Conservation (phyloP, 1,284 basidiomycete species). For the Wallemia hederae region DNA sequence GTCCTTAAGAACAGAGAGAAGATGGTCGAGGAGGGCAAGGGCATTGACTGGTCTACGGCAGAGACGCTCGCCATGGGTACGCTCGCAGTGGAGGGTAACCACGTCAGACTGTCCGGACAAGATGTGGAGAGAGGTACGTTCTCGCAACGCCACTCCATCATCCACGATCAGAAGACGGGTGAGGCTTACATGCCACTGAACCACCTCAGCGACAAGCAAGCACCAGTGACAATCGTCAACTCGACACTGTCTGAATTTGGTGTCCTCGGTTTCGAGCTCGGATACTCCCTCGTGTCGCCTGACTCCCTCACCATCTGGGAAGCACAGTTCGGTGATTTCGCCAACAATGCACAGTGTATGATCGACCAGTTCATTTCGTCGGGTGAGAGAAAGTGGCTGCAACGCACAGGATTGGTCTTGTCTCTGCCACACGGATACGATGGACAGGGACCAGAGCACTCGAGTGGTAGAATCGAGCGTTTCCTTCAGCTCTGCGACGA, state of each 20-base stretch:
- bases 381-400: slow-evolving; percentile 93
- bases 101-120: slow-evolving; percentile 88
- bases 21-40: slow-evolving; percentile 60
- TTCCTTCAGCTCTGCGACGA: slow-evolving; percentile 97
- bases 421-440: slow-evolving; percentile 91
- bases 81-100: slow-evolving; percentile 67
- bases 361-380: slow-evolving; percentile 98
- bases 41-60: slow-evolving; percentile 95
- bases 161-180: slow-evolving; percentile 89
- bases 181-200: slow-evolving; percentile 67
- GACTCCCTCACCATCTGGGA: slow-evolving; percentile 74
- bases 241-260: slow-evolving; percentile 92
- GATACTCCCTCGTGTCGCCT: slow-evolving; percentile 92
- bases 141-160: slow-evolving; percentile 87
- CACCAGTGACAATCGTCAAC: slow-evolving; percentile 80
- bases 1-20: slow-evolving; percentile 69
- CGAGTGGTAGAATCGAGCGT: slow-evolving; percentile 77
- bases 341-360: slow-evolving; percentile 87
- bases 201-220: slow-evolving; percentile 65
- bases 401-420: slow-evolving; percentile 75
- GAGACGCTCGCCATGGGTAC: slow-evolving; percentile 92
- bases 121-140: slow-evolving; percentile 99
- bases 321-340: slow-evolving; percentile 93
- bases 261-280: slow-evolving; percentile 85
- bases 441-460: slow-evolving; percentile 96